Evolutionary conservation across 1,284 basidiomycete genomes (phyloP).

Genomic region (Hypsizygus ulmarius): DNA sequence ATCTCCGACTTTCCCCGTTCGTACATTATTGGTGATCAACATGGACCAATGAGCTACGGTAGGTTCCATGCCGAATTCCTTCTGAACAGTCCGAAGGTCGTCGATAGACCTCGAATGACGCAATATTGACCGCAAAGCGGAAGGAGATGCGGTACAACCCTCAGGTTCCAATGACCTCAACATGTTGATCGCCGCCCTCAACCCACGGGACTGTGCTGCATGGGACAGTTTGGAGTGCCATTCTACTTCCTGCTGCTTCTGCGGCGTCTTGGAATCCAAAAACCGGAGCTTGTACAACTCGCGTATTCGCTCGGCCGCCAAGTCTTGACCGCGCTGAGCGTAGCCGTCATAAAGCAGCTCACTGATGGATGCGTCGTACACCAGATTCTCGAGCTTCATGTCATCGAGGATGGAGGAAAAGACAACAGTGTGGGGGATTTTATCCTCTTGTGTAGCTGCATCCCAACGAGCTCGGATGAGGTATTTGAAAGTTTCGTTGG

Average conservation of each 20-base stretch:
- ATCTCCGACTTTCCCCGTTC: slow-evolving; percentile 30
- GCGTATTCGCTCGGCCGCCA: slow-evolving; percentile 37
- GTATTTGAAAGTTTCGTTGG: slow-evolving; percentile 45
- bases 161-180: slow-evolving; percentile 19
- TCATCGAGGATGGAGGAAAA: slow-evolving; percentile 43
- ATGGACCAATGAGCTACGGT: slow-evolving; percentile 46
- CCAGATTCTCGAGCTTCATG: slow-evolving; percentile 41
- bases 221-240: slow-evolving; percentile 25
- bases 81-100: slow-evolving; percentile 44
- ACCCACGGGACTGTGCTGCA: slow-evolving; percentile 26
- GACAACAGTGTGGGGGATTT: slow-evolving; percentile 32
- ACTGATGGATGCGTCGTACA: slow-evolving; percentile 42
- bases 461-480: slow-evolving; percentile 43
- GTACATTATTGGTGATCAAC: slow-evolving; percentile 48
- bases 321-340: slow-evolving; percentile 32
- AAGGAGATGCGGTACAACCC: slow-evolving; percentile 16
- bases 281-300: slow-evolving; percentile 37
- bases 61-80: slow-evolving; percentile 39
- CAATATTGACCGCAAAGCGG: slow-evolving; percentile 24
- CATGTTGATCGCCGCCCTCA: slow-evolving; percentile 26
- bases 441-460: slow-evolving; percentile 28
- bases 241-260: slow-evolving; percentile 12
- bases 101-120: slow-evolving; percentile 31
- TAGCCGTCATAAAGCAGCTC: slow-evolving; percentile 44
- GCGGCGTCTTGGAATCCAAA: slow-evolving; percentile 15